Conservation (phyloP, 768 basidiomycete genomes). For the Albatrellus ellisii region DNA sequence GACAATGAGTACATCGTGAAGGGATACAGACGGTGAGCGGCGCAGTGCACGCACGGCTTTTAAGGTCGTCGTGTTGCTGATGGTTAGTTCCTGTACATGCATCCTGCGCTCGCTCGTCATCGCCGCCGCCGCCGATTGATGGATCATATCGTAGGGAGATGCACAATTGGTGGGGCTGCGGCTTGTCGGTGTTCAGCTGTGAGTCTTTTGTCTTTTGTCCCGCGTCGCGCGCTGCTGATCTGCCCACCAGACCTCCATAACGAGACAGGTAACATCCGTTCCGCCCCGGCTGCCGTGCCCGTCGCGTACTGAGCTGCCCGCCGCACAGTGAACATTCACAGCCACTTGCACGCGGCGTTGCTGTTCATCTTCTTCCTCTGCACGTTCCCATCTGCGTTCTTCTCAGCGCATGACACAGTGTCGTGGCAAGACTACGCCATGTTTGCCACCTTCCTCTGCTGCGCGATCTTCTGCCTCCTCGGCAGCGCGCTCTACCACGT, state of each 20-base stretch:
- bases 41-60: too few species aligned
- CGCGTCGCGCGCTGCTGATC: not conserved
- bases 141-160: constrained; percentile 48
- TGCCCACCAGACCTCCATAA: too few species aligned
- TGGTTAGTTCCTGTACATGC: too few species aligned
- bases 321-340: constrained; percentile 70
- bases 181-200: constrained; percentile 57
- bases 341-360: constrained; percentile 58
- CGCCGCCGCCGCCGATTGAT: too few species aligned
- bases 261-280: constrained; percentile 42
- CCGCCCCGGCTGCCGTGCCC: too few species aligned
- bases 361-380: constrained; percentile 43
- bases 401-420: constrained; percentile 36
- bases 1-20: constrained; percentile 64
- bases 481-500: constrained; percentile 72
- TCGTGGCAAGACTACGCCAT: constrained; percentile 50
- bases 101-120: too few species aligned
- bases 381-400: constrained; percentile 38
- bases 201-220: constrained; percentile 17
- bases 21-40: constrained; percentile 53
- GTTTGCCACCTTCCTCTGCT: constrained; percentile 50
- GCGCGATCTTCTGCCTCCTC: constrained; percentile 61
- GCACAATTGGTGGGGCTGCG: constrained; percentile 47
- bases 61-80: not conserved
- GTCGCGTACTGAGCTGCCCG: too few species aligned